A percentile compares a stretch with the other conserved stretches of the same genome.
Evolutionary conservation across 1,284 basidiomycete genomes (phyloP).

Genomic region (Entoloma clypeatum): DNA sequence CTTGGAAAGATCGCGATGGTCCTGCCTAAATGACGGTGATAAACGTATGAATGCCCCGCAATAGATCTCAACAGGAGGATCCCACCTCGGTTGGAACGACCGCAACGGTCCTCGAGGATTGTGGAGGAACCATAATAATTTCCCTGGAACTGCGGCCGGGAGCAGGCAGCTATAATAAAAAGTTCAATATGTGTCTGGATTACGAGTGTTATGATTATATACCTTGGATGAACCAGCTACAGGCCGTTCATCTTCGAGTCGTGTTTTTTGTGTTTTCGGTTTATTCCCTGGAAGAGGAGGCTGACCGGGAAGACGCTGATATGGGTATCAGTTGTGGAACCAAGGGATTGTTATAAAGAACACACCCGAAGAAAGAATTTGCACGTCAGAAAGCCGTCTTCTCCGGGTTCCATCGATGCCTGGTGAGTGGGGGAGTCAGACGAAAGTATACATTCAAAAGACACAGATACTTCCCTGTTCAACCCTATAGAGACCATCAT

Average conservation of each 20-base stretch:
- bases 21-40: no score
- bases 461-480: constrained; percentile 11
- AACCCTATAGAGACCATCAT: constrained; percentile 23
- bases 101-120: no score
- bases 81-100: no score
- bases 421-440: not conserved
- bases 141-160: no score
- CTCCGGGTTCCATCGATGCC: constrained; percentile 7
- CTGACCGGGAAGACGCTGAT: constrained; percentile 1
- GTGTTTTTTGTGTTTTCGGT: not conserved
- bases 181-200: no score
- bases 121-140: no score
- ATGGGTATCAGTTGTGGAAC: not conserved
- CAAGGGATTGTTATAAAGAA: not conserved
- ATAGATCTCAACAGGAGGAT: no score
- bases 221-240: not conserved
- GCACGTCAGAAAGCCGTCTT: constrained; percentile 8
- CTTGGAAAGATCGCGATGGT: no score
- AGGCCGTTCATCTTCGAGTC: not conserved
- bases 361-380: constrained; percentile 8
- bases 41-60: no score
- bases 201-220: no score
- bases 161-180: no score
- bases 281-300: not conserved
- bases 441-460: not conserved